These are phyloP conservation scores for Pyrenula aspistea DNA, from an alignment of 495 filamentous ascomycete genomes.

Conservation along the genomic window DNA sequence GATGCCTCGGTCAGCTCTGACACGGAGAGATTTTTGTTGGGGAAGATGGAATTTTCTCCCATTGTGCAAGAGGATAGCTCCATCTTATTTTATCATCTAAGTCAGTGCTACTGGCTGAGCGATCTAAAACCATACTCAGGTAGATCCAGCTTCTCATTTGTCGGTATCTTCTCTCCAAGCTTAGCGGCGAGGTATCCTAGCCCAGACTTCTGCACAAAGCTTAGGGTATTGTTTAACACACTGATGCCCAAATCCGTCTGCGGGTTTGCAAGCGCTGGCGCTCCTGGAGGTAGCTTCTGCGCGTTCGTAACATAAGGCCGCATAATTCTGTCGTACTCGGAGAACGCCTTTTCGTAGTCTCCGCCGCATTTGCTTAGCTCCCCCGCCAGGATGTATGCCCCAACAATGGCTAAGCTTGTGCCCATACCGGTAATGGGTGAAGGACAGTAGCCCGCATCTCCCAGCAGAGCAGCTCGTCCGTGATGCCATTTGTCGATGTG, in stretches of 20 bases:
- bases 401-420: constrained; percentile 29
- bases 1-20: too few species aligned
- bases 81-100: too few species aligned
- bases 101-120: too few species aligned
- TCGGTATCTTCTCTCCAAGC: not conserved
- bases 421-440: constrained; percentile 36
- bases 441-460: constrained; percentile 43
- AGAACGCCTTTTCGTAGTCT: not conserved
- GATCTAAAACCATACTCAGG: not conserved
- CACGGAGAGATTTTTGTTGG: too few species aligned
- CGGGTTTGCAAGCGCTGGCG: not conserved
- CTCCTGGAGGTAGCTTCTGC: not conserved
- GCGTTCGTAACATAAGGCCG: not conserved
- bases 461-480: constrained; percentile 37
- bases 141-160: not conserved
- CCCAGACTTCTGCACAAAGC: not conserved
- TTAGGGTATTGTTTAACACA: not conserved
- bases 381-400: constrained; percentile 40
- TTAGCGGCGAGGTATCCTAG: not conserved
- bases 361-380: constrained; percentile 19
- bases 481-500: constrained; percentile 28
- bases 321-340: not conserved
- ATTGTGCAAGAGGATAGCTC: too few species aligned
- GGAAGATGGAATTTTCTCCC: too few species aligned
- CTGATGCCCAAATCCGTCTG: not conserved